These are phyloP conservation scores for Fraxinus sp. DNA, from an alignment of 305 asterid genomes.

Conservation along the genomic window DNA sequence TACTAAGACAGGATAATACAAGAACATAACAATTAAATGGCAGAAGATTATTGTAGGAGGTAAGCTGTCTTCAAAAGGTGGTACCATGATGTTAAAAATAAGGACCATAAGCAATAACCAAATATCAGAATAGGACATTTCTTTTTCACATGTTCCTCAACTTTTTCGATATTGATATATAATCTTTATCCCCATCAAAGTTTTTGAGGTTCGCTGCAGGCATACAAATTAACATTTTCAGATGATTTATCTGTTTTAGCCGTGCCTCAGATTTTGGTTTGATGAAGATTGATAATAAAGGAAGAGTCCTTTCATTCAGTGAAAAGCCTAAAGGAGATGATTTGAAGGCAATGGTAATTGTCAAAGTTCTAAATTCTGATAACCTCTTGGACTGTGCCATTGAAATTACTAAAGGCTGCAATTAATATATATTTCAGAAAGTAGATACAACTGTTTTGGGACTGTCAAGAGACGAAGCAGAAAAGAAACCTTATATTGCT, in stretches of 20 bases:
- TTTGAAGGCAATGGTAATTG: slow-evolving; percentile 80
- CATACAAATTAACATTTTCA: slow-evolving; percentile 14
- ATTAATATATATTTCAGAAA: slow-evolving; percentile 52
- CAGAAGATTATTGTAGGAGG: background rate
- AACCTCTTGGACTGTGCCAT: slow-evolving; percentile 11
- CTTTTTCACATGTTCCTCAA: background rate
- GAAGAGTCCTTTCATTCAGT: slow-evolving; percentile 77
- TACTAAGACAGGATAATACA: background rate
- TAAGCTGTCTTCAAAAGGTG: background rate
- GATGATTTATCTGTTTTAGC: slow-evolving; percentile 39
- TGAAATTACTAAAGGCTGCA: slow-evolving; percentile 6
- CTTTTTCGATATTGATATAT: background rate
- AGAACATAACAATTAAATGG: background rate
- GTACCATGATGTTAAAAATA: background rate
- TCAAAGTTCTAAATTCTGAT: slow-evolving; percentile 6
- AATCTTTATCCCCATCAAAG: background rate
- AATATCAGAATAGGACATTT: background rate
- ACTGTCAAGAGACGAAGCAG: slow-evolving; percentile 78
- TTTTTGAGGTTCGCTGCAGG: background rate
- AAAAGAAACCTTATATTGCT: slow-evolving; percentile 87
- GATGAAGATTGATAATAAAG: slow-evolving; percentile 86
- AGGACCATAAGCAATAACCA: background rate
- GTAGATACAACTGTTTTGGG: slow-evolving; percentile 88
- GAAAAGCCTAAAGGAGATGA: slow-evolving; percentile 86
- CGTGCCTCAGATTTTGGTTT: slow-evolving; percentile 98